phyloP scores from a whole-genome alignment of 768 basidiomycete species.

The Tylopilus vinaceipallidus region DNA sequence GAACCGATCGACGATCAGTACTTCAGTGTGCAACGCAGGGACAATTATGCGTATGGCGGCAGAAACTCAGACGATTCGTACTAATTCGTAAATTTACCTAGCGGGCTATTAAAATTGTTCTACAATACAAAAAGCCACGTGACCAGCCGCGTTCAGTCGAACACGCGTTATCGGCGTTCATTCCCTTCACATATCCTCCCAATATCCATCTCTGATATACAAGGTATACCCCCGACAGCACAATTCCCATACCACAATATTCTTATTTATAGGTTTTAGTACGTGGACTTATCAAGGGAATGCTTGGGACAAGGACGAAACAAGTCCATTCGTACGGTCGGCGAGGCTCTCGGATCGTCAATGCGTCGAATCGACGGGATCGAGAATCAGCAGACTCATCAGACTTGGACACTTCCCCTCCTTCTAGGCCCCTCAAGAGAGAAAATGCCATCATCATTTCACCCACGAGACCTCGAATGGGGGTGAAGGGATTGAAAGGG shows the following conservation, averaged over 20 bases:
- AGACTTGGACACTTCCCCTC: constrained; percentile 35
- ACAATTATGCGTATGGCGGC: no score
- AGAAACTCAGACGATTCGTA: no score
- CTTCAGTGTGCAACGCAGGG: no score
- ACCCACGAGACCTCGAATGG: constrained; percentile 12
- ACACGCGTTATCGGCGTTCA: constrained; percentile 2
- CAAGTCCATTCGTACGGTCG: constrained; percentile 66
- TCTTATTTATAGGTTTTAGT: no score
- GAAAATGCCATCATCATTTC: constrained; percentile 28
- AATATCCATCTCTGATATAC: not conserved
- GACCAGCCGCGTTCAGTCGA: constrained; percentile 17
- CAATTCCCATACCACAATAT: not conserved
- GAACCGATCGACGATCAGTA: not conserved
- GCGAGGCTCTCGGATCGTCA: constrained; percentile 59
- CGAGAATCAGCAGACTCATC: constrained; percentile 30
- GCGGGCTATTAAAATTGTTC: no score
- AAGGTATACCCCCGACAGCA: not conserved
- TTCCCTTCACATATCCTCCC: not conserved
- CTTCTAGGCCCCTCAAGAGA: constrained; percentile 9
- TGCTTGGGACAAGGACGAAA: constrained; percentile 63
- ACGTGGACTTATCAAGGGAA: constrained; percentile 20
- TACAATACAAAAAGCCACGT: no score
- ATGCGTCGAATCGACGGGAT: constrained; percentile 36
- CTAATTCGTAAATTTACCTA: no score
- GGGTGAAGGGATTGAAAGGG: constrained; percentile 13